Evolutionary conservation across 23 red algal genomes (phyloP), one percentile per base, ranked within the genome.

Genomic region (Chondrus crispus): DNA sequence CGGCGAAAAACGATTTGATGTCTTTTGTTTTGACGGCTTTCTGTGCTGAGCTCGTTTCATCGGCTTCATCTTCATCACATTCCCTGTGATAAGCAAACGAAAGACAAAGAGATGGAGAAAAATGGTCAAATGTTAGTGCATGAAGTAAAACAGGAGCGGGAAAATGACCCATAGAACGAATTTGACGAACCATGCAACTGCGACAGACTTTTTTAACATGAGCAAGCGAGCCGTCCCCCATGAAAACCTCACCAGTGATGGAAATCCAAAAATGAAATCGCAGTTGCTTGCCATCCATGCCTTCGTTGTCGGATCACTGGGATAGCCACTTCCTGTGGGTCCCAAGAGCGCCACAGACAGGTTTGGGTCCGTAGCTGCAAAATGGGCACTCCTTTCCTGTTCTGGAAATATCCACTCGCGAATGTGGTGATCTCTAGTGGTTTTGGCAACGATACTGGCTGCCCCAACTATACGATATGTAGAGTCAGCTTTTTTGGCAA

Each of bases 401-500:
- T 96, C 95, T 69, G 92, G 87, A 60, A 95, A 92, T 37, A 50
- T 68, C 96, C 96, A 98, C 24, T 68, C 60, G 39, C 80, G 73
- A 51, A 98, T 79, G 29, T 46, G 44, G 2, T 37, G 73, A 50
- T 98, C 96, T 39, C 96, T 50, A 70, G 80, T 92, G 40, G 85
- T 88, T 58, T 98, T 98, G 16, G 92, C 96, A 36, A 95, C 72
- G 45, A 98, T 98, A 70, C 92, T 95, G 24, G 96, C 96, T 40
- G 96, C 96, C 20, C 86, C 85, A 16, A 98, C 96, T n/a, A 98
- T 86, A 3, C 55, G 68, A 71, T 82, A 98, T 12, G 72, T 85
- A 11, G 68, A 44, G 46, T 98, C 96, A 1, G 96, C 96, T 50
- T 98, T 93, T 46, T 74, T 91, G 68, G 74, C 84, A 22, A 98